Evolutionary conservation across 495 filamentous ascomycete species (phyloP), one percentile per base, ranked within the genome.

Genomic region (Trichodelitschia bisporula): DNA sequence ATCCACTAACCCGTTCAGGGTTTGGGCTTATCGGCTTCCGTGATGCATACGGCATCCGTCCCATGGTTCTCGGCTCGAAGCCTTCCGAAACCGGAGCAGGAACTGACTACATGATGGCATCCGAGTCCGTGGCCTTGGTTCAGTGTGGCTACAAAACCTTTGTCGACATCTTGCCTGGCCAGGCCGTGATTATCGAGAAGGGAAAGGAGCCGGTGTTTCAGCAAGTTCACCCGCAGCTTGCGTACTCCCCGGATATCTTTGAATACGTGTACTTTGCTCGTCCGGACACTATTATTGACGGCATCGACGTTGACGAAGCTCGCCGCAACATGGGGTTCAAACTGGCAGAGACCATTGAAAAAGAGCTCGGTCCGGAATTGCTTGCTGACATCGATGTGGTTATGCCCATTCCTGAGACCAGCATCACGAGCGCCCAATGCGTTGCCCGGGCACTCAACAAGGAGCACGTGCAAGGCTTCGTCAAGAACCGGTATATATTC

Each of bases 401-500:
- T 28, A 89, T 90, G 35, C 79, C 79, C 0, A 83, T 90, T 32
- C 79, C 78, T 1, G 78, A 84, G 40, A 89, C 79, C 0, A 71
- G 70, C 1, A 86, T 82, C 32, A 89, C 77, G 0, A 76, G 79
- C 3, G 86, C 84, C 0, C 67, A 74, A 4, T 67, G 66, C 27
- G 69, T 93, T 4, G 72, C 89, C 11, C 66, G 74, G 42, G 58
- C 62, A 21, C 55, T 93, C 18, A 62, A 71, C 36, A 84, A 75
- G 37, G 76, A 77, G 2, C 89, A 78, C 47, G 75, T 65, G 35
- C 77, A 79, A 40, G 77, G 65, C 8, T 83, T 92, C 39, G 72
- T 91, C 35, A 93, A 92, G 62, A 93, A 93, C 51, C 68, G 84
- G 29, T 95, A 93, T 49, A 77, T 95, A 29, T 89, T 83, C 61